phyloP scores from a whole-genome alignment of 192 early-diverging fungal genomes.

The Coemansia sp. region DNA sequence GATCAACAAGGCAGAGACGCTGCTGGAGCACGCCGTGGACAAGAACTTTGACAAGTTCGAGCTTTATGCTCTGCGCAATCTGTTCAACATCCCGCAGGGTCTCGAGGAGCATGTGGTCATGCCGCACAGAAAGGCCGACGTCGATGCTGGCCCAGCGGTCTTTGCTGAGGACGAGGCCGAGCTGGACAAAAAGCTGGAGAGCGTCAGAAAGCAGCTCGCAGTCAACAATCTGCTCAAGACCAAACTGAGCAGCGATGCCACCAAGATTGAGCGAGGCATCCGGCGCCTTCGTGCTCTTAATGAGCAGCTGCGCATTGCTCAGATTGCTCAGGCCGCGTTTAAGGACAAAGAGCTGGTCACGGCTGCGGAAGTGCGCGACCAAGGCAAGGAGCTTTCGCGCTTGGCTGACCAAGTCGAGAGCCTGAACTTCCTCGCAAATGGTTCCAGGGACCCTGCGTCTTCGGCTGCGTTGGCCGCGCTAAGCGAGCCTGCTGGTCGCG shows the following conservation, averaged over 20 bases:
- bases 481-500: slow-evolving; percentile 40
- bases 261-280: slow-evolving; percentile 32
- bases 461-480: slow-evolving; percentile 12
- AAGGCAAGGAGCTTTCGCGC: slow-evolving; percentile 23
- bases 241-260: slow-evolving; percentile 22
- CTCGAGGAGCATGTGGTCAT: slow-evolving; percentile 41
- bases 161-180: slow-evolving; percentile 43
- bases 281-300: slow-evolving; percentile 40
- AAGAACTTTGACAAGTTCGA: slow-evolving; percentile 83
- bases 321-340: slow-evolving; percentile 20
- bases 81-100: slow-evolving; percentile 65
- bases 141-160: slow-evolving; percentile 1
- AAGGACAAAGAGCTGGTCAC: slow-evolving; percentile 13
- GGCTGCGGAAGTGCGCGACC: slow-evolving; percentile 19
- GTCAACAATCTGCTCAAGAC: slow-evolving; percentile 37
- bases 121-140: slow-evolving; percentile 32
- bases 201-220: slow-evolving; percentile 30
- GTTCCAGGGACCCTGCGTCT: slow-evolving; percentile 10
- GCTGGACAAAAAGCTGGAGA: slow-evolving; percentile 40
- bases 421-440: slow-evolving; percentile 23
- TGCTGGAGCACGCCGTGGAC: slow-evolving; percentile 76
- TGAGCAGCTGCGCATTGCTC: slow-evolving; percentile 33
- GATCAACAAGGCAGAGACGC: slow-evolving; percentile 69
- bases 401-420: slow-evolving; percentile 31
- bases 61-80: slow-evolving; percentile 68